phyloP scores from a whole-genome alignment of 2,329 filamentous ascomycete species.

The Thelonectria rubi region DNA sequence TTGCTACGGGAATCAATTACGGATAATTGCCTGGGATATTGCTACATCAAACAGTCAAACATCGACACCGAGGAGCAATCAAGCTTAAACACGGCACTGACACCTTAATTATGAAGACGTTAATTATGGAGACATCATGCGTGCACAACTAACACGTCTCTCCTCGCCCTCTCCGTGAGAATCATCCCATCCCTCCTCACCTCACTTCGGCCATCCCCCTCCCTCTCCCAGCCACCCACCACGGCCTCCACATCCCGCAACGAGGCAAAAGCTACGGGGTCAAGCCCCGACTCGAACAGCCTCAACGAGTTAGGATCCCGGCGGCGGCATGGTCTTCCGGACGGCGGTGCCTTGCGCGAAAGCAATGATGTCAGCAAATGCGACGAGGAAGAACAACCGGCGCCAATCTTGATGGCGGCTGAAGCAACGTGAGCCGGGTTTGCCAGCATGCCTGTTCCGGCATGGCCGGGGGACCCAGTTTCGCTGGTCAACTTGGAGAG shows the following conservation, averaged over 20 bases:
- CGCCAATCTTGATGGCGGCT: constrained; percentile 30
- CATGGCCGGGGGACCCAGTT: constrained; percentile 27
- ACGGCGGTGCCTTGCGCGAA: background rate
- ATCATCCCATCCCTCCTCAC: background rate
- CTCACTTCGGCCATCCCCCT: background rate
- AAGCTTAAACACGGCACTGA: background rate
- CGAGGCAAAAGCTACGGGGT: background rate
- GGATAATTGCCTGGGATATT: no score
- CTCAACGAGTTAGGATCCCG: background rate
- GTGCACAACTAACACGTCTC: background rate
- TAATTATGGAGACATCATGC: background rate
- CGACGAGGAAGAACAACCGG: background rate
- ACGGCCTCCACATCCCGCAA: constrained; percentile 18
- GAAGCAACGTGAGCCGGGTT: constrained; percentile 21
- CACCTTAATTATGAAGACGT: background rate
- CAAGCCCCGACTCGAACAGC: no score
- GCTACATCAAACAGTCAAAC: background rate
- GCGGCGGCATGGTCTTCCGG: background rate
- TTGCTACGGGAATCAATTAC: no score
- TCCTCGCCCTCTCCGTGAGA: background rate
- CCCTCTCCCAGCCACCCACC: background rate
- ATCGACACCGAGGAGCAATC: background rate
- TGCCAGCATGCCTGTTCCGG: constrained; percentile 35
- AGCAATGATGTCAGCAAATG: constrained; percentile 6
- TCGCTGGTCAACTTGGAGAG: background rate